phyloP scores from a whole-genome alignment of 805 yeast species.

The Tetrapisispora pingtungensis region DNA sequence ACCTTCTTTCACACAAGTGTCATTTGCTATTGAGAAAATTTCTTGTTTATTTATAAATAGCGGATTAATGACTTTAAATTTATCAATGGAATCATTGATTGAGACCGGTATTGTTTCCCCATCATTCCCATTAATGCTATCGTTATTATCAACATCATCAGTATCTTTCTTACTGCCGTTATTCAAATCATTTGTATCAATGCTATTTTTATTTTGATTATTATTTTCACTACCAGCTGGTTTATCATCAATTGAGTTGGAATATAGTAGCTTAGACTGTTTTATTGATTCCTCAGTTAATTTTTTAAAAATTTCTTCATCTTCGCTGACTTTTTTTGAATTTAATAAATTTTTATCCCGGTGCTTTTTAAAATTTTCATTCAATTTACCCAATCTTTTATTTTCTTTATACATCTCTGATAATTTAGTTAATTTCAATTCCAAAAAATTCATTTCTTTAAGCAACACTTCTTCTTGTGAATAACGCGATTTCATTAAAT shows the following conservation, averaged over 20 bases:
- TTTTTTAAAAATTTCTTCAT: background rate
- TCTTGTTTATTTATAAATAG: constrained; percentile 18
- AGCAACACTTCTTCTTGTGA: constrained; percentile 15
- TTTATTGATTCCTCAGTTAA: background rate
- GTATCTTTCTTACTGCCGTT: no score
- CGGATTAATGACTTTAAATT: constrained; percentile 24
- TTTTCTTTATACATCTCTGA: constrained; percentile 2
- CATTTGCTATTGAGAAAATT: constrained; percentile 14
- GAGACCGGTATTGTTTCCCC: background rate
- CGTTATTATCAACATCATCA: no score
- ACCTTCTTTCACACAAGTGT: constrained; percentile 2
- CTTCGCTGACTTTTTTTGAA: background rate
- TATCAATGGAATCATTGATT: constrained; percentile 8
- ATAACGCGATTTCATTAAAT: constrained; percentile 10
- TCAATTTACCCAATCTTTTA: background rate
- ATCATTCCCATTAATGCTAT: background rate
- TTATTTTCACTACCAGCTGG: background rate
- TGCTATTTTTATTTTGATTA: background rate
- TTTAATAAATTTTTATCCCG: background rate
- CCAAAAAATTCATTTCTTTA: constrained; percentile 17
- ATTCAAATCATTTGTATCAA: background rate
- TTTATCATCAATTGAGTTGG: background rate
- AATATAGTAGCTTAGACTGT: background rate
- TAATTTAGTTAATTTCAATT: constrained; percentile 11
- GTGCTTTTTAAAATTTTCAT: background rate